Percentiles rank a stretch among this genome's conserved stretches.
These are phyloP conservation scores for Didymella pomorum DNA, from an alignment of 2,329 filamentous ascomycete genomes.

Conservation along the genomic window DNA sequence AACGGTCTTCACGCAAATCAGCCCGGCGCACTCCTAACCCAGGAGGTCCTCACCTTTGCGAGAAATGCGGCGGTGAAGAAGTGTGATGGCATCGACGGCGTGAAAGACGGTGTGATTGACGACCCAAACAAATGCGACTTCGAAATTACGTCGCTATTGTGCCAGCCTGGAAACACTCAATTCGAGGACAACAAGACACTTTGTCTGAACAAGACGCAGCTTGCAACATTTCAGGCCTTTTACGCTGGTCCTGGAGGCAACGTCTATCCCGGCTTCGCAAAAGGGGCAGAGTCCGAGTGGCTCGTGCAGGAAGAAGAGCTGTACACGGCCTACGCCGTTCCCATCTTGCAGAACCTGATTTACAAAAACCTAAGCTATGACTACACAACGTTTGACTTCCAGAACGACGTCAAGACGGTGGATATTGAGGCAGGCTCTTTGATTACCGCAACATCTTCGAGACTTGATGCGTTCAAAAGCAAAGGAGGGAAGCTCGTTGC, in stretches of 20 bases:
- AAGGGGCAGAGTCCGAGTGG: background rate
- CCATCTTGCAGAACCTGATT: background rate
- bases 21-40: background rate
- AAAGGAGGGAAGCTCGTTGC: background rate
- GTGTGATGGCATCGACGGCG: background rate
- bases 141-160: background rate
- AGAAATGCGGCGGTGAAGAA: background rate
- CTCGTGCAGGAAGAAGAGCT: background rate
- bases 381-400: background rate
- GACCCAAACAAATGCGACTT: background rate
- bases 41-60: background rate
- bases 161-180: background rate
- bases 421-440: background rate
- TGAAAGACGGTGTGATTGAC: background rate
- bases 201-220: background rate
- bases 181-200: background rate
- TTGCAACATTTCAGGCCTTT: background rate
- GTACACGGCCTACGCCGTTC: background rate
- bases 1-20: background rate
- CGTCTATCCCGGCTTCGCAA: background rate
- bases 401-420: background rate
- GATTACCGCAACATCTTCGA: constrained; percentile 1
- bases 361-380: constrained; percentile 4
- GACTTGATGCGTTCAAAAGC: background rate
- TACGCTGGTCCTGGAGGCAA: background rate